Base-by-base conservation (phyloP, 441 rosid genomes). In the Jatropha podagrica region DNA sequence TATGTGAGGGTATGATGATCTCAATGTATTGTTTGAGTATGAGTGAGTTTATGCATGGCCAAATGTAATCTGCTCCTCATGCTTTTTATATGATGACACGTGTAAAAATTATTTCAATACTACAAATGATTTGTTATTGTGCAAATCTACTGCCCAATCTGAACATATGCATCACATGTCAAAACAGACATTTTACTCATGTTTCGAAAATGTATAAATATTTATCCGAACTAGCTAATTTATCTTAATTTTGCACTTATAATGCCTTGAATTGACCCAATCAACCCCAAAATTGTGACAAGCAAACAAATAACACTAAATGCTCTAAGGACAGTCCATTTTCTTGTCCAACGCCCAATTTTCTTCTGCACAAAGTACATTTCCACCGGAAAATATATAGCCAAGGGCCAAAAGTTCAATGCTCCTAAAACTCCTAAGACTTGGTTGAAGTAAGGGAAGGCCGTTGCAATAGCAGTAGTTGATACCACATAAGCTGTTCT, bases 401-500 rank as follows among this genome's bases (percentile, higher is more conserved):
- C 84, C 78, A 92, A 72, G 1, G 98, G 98, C 98, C 98, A 92
- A 71, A 94, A 94, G 72, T 81, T 86, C 77, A 94, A 15, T 3
- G 94, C 94, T 2, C 98, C 98, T 44, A 94, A 44, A 59, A 90
- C 83, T 71, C 91, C 98, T 37, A 91, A 52, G 0, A 93, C 89
- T 65, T 89, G 86, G 83, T 93, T 94, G 86, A 94, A 94, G 83
- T 89, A 94, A 7, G 98, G 97, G 74, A 94, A 94, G 64, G 81
- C 0, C 66, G 86, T 77, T 37, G 96, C 89, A 54, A 87, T 37
- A 0, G 41, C 90, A 1, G 94, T 92, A 15, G 91, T 89, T 0
- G 92, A 85, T 13, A 78, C 83, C 7, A 92, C 98, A 32, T 84
- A 92, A 1, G 62, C 79, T 0, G 89, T 90, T 82, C 97, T 81